These are phyloP conservation scores for Nakataea oryzae DNA, from an alignment of 2,329 filamentous ascomycete species.

Conservation along the genomic window DNA sequence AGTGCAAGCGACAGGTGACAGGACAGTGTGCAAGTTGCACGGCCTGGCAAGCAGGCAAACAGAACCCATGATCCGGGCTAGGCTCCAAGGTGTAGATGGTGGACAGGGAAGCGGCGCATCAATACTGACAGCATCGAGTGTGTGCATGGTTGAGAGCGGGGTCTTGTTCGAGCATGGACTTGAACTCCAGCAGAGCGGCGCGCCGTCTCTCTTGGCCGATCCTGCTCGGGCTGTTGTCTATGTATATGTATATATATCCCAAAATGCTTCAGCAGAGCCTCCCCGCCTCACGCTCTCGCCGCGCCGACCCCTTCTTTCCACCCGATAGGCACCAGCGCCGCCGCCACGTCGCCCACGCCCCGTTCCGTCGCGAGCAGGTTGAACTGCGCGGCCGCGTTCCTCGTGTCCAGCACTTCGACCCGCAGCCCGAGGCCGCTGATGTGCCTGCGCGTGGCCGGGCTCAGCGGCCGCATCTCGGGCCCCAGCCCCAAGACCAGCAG, in stretches of 20 bases:
- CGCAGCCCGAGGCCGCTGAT: conserved; percentile 73
- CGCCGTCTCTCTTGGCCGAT: no score
- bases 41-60: no score
- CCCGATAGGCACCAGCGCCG: conserved; percentile 76
- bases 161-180: background rate
- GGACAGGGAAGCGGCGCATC: no score
- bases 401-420: conserved; percentile 81
- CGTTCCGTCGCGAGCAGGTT: conserved; percentile 92
- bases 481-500: conserved; percentile 85
- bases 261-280: background rate
- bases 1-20: background rate
- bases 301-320: background rate
- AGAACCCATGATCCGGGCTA: no score
- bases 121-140: no score
- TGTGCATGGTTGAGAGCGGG: background rate
- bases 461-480: conserved; percentile 62
- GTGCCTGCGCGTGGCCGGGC: conserved; percentile 59
- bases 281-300: background rate
- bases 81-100: no score
- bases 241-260: background rate
- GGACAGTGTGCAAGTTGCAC: no score
- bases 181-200: no score
- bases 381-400: conserved; percentile 89
- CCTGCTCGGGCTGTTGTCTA: no score
- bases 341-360: conserved; percentile 74